Percentiles rank a stretch among this genome's conserved stretches.
phyloP scores from a whole-genome alignment of 805 yeast species.

The Starmerella etchellsii region DNA sequence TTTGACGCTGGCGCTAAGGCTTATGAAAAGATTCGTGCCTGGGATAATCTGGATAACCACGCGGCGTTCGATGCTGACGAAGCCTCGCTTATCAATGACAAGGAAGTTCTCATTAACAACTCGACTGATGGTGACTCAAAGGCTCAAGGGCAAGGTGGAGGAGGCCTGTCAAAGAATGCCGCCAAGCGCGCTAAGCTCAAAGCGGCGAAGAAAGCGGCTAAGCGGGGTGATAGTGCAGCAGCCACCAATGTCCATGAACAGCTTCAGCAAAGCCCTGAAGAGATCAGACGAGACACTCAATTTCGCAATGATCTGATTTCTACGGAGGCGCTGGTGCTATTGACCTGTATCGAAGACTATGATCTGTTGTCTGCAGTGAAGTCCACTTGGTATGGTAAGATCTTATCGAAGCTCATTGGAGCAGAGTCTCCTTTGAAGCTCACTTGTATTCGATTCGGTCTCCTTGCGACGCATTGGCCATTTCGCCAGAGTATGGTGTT shows the following conservation, averaged over 20 bases:
- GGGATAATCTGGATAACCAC: slow-evolving; percentile 26
- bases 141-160: background rate
- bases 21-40: slow-evolving; percentile 24
- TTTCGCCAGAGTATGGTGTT: slow-evolving; percentile 32
- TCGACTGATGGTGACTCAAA: slow-evolving; percentile 5
- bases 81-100: slow-evolving; percentile 10
- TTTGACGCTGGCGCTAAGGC: slow-evolving; percentile 21
- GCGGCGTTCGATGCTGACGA: slow-evolving; percentile 17
- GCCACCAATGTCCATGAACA: slow-evolving; percentile 13
- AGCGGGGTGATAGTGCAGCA: slow-evolving; percentile 14
- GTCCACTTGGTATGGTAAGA: slow-evolving; percentile 20
- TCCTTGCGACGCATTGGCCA: slow-evolving; percentile 37
- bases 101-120: slow-evolving; percentile 14
- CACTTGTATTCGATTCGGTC: slow-evolving; percentile 31
- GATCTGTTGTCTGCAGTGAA: slow-evolving; percentile 30
- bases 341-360: slow-evolving; percentile 30
- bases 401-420: slow-evolving; percentile 25
- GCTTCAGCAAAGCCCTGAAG: slow-evolving; percentile 21
- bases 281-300: slow-evolving; percentile 21
- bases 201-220: slow-evolving; percentile 22
- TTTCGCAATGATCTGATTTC: slow-evolving; percentile 29
- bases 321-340: slow-evolving; percentile 33
- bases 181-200: slow-evolving; percentile 23
- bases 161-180: slow-evolving; percentile 24
- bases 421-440: slow-evolving; percentile 25